Conservation (phyloP, 2,329 filamentous ascomycete species). For the Stromatinia cepivora region DNA sequence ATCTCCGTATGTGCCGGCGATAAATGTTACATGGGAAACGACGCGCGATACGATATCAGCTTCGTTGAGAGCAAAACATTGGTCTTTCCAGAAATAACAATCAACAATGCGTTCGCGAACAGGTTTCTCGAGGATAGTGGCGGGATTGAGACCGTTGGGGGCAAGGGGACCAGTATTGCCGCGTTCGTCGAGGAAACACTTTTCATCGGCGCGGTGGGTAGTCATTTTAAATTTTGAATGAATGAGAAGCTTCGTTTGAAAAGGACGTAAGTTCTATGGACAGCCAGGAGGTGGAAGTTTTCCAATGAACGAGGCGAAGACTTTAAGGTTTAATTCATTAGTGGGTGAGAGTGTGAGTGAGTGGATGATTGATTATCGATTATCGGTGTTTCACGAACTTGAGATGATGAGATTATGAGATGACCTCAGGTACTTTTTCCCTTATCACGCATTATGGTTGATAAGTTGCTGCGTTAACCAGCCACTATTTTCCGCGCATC, state of each 20-base stretch:
- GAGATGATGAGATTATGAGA: not conserved
- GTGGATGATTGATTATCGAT: not conserved
- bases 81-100: slow-evolving; percentile 97
- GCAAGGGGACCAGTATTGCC: slow-evolving; percentile 75
- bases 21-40: slow-evolving; percentile 74
- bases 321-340: not conserved
- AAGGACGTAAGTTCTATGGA: not conserved
- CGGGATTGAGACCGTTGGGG: slow-evolving; percentile 85
- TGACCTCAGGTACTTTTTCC: not conserved
- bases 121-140: slow-evolving; percentile 93
- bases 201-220: slow-evolving; percentile 76
- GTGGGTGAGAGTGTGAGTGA: not conserved
- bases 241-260: not conserved
- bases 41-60: slow-evolving; percentile 84
- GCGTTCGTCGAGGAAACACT: slow-evolving; percentile 83
- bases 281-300: not conserved
- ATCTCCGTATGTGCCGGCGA: slow-evolving; percentile 85
- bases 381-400: not conserved
- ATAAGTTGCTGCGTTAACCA: slow-evolving; percentile 22
- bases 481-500: slow-evolving; percentile 14
- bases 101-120: slow-evolving; percentile 94
- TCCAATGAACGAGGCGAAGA: not conserved
- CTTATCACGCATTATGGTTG: slow-evolving; percentile 11
- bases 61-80: slow-evolving; percentile 93
- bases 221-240: slow-evolving; percentile 36